Percentiles rank a stretch among this genome's conserved stretches.
Evolutionary conservation across 192 early-diverging fungal genomes (phyloP).

Genomic region (Backusella psychrophila): DNA sequence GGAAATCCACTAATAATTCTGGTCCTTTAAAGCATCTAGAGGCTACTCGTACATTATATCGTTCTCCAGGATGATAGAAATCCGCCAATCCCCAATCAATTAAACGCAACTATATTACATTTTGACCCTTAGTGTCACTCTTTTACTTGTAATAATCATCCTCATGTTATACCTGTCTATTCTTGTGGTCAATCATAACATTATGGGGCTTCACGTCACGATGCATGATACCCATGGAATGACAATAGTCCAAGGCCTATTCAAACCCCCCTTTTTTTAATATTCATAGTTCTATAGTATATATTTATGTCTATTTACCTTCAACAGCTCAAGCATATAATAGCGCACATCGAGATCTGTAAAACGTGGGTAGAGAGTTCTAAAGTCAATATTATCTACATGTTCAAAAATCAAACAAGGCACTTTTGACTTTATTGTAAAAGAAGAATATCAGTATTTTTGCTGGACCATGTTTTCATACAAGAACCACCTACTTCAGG

Average conservation of each 20-base stretch:
- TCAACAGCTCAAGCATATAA: constrained; percentile 96
- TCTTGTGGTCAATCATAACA: constrained; percentile 99
- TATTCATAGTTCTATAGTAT: not conserved
- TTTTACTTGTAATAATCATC: not conserved
- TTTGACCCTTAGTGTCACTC: not conserved
- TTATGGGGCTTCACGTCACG: constrained; percentile 99
- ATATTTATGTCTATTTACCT: constrained; percentile 44
- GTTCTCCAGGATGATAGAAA: constrained; percentile 95
- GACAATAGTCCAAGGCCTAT: constrained; percentile 94
- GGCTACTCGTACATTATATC: constrained; percentile 98
- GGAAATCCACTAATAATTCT: constrained; percentile 97
- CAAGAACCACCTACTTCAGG: constrained; percentile 59
- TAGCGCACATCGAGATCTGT: constrained; percentile 95
- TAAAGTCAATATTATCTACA: constrained; percentile 98
- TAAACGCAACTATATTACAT: constrained; percentile 67
- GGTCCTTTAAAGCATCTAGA: constrained; percentile 99
- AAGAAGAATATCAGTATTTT: not conserved
- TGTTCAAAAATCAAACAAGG: constrained; percentile 96
- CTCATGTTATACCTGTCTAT: constrained; percentile 52
- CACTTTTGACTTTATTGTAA: constrained; percentile 73
- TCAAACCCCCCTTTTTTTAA: not conserved
- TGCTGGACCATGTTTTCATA: too few species aligned
- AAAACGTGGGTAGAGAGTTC: constrained; percentile 91
- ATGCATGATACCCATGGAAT: constrained; percentile 99
- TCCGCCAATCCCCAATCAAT: constrained; percentile 99